Evolutionary conservation across 2,329 filamentous ascomycete genomes (phyloP), one percentile per base, ranked within the genome.

Genomic region (Sarocladium brachiariae): DNA sequence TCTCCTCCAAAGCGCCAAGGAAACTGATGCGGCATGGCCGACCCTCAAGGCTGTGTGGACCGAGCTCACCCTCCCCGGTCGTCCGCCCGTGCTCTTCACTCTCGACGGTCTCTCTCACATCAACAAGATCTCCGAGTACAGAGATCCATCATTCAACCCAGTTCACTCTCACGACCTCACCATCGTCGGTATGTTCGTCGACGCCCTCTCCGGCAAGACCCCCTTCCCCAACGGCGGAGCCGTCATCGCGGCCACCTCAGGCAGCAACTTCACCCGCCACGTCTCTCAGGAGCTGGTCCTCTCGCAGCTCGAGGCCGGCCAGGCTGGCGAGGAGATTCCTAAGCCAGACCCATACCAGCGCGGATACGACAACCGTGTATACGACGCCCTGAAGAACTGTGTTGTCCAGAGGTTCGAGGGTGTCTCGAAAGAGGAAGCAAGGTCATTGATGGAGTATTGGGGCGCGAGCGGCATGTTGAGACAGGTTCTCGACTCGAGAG

Each of bases 361-460:
- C 58, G 70, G 67, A 54, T 85, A 81, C 65, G 81, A 85, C 59
- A 64, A 72, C 50, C 73, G 79, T 35, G 74, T 78, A 38, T 77
- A 79, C 56, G 73, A 74, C 19, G 70, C 69, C 2, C 67, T 85
- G 49, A 66, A 73, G 55, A 71, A 72, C 39, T 71, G 76, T 35
- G 65, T 70, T 52, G 70, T 82, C 2, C 56, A 83, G 50, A 75
- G 78, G 18, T 63, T 96, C 18, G 75, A 78, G 37, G 86, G 88
- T 8, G 61, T 96, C 57, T 84, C 73, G 59, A 87, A 84, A 68
- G 70, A 76, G 2, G 92, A 97, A 70, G 83, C 88, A 10, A 80
- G 85, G 53, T 77, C 82, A 1, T 73, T 95, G 58, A 85, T 97
- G 82, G 90, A 96, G 72, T 97, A 96, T 71, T 97, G 92, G 76